These are phyloP conservation scores for Camellia sinensis DNA, from an alignment of 148 eudicot species.

Conservation along the genomic window DNA sequence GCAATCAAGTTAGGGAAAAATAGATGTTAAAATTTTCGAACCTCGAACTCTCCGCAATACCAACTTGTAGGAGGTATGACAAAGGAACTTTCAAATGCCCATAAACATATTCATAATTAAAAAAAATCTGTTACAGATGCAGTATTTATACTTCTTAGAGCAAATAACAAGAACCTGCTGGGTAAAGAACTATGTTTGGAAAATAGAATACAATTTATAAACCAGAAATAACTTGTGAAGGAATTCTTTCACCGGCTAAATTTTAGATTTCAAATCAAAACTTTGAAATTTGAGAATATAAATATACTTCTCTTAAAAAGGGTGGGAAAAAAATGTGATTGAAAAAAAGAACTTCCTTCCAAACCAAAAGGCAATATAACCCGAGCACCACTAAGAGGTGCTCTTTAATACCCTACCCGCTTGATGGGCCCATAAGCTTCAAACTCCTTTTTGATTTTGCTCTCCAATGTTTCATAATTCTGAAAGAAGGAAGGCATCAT, in stretches of 20 bases:
- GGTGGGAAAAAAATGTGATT: neutral
- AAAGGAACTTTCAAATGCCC: too few relatives aligned
- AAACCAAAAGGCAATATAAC: slow-evolving; percentile 56
- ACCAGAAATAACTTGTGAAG: neutral
- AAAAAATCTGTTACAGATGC: neutral
- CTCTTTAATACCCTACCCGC: slow-evolving; percentile 87
- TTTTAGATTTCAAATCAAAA: neutral
- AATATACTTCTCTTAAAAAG: neutral
- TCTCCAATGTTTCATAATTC: slow-evolving; percentile 93
- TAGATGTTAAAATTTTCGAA: too few relatives aligned
- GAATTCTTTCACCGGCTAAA: neutral
- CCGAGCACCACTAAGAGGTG: slow-evolving; percentile 47
- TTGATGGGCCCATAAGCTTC: slow-evolving; percentile 99
- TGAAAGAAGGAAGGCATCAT: slow-evolving; percentile 29
- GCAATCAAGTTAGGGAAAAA: too few relatives aligned
- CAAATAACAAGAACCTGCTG: neutral
- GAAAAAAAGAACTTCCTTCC: slow-evolving; percentile 51
- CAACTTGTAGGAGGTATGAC: too few relatives aligned
- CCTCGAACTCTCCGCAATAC: too few relatives aligned
- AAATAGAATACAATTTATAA: neutral
- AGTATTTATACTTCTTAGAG: neutral
- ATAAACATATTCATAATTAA: too few relatives aligned
- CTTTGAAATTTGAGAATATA: neutral
- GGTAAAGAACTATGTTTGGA: neutral
- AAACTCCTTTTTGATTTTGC: slow-evolving; percentile 98